Percentiles rank a stretch among this genome's conserved stretches.
Evolutionary conservation across 2,329 filamentous ascomycete genomes (phyloP).

Genomic region (Tolypocladium pustulatum): DNA sequence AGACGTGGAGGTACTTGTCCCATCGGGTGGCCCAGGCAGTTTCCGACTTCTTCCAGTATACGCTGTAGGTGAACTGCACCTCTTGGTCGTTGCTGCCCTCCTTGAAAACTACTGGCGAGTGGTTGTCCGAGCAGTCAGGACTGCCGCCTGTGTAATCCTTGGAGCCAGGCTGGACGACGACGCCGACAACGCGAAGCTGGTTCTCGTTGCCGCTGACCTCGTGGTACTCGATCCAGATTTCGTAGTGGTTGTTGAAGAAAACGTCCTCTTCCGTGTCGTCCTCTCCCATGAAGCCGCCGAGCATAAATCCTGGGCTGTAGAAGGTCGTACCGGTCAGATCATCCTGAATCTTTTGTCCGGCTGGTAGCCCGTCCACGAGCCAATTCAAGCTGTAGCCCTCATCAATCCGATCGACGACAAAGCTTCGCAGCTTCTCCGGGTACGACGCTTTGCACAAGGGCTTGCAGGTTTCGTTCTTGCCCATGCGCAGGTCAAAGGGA

Average conservation of each 20-base stretch:
- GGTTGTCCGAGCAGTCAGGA: constrained; percentile 52
- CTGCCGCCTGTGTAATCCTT: constrained; percentile 41
- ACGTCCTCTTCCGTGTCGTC: constrained; percentile 43
- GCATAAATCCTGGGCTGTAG: constrained; percentile 75
- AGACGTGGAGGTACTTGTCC: constrained; percentile 98
- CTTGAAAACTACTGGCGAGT: constrained; percentile 51
- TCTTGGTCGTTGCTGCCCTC: constrained; percentile 41
- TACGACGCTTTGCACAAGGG: constrained; percentile 59
- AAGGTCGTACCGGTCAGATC: constrained; percentile 66
- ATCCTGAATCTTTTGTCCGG: constrained; percentile 73
- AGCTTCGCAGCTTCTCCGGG: constrained; percentile 56
- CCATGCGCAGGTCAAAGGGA: constrained; percentile 83
- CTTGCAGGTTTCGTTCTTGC: constrained; percentile 78
- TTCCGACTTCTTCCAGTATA: constrained; percentile 73
- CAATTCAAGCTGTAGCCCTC: constrained; percentile 90
- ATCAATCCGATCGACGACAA: constrained; percentile 72
- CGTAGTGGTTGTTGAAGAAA: constrained; percentile 85
- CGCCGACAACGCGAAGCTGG: constrained; percentile 81
- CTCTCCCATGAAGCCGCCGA: constrained; percentile 47
- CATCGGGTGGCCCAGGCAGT: constrained; percentile 95
- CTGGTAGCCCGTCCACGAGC: constrained; percentile 89
- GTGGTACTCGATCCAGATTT: constrained; percentile 90
- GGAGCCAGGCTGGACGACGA: constrained; percentile 76
- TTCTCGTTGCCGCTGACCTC: constrained; percentile 54
- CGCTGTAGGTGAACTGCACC: constrained; percentile 84